phyloP scores from a whole-genome alignment of 2,329 filamentous ascomycete genomes.

The Kalaharituber pfeilii region DNA sequence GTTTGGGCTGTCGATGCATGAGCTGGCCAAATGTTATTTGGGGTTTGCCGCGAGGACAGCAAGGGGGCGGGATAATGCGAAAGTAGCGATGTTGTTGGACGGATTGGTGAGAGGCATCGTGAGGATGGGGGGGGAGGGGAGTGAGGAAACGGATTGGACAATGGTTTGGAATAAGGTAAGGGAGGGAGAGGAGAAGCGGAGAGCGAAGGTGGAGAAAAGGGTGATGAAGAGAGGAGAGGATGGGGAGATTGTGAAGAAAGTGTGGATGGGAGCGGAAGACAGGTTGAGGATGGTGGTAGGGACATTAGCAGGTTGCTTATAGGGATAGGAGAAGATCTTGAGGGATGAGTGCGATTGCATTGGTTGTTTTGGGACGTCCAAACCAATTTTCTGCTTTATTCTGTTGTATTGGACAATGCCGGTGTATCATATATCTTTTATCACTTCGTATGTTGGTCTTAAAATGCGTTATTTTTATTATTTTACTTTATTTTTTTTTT shows the following conservation, averaged over 20 bases:
- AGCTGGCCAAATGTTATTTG: constrained; percentile 44
- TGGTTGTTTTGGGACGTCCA: too few species aligned
- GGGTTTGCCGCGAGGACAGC: constrained; percentile 46
- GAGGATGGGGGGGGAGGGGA: constrained; percentile 19
- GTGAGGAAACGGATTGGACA: constrained; percentile 25
- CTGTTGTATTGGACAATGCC: too few species aligned
- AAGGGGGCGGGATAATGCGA: constrained; percentile 50
- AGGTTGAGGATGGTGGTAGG: neutral
- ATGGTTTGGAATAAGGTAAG: constrained; percentile 31
- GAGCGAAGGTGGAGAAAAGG: constrained; percentile 9
- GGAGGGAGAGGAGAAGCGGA: constrained; percentile 24
- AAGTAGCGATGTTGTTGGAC: constrained; percentile 53
- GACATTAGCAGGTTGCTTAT: too few species aligned
- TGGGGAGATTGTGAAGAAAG: neutral
- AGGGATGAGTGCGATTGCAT: neutral
- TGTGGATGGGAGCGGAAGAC: neutral
- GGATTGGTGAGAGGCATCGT: constrained; percentile 40
- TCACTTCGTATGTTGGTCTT: too few species aligned
- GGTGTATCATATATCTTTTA: too few species aligned
- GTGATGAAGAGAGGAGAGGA: constrained; percentile 4
- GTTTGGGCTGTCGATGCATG: constrained; percentile 32
- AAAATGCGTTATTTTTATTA: too few species aligned
- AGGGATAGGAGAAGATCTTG: neutral
- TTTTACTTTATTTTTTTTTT: too few species aligned
- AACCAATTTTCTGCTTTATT: too few species aligned